phyloP scores from a whole-genome alignment of 306 rosid species.

The Cucumis hystrix region DNA sequence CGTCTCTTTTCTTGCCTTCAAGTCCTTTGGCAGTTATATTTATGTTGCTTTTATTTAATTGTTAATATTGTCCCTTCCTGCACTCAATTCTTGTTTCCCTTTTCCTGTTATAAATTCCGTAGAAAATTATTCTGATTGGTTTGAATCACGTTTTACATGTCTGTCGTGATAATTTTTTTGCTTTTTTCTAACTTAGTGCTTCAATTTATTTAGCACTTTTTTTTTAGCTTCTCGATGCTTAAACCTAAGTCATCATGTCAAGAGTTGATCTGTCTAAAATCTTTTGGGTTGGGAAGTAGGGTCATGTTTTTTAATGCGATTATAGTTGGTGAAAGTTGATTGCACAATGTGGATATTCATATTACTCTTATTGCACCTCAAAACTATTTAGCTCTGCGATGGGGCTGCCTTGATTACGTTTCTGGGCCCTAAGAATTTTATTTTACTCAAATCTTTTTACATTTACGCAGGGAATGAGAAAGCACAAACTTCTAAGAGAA shows the following conservation, averaged over 20 bases:
- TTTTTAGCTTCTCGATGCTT: neutral
- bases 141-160: neutral
- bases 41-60: neutral
- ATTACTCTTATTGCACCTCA: neutral
- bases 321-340: neutral
- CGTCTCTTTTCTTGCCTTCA: neutral
- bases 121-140: neutral
- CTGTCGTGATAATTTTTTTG: neutral
- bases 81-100: neutral
- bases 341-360: neutral
- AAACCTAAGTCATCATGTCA: neutral
- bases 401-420: neutral
- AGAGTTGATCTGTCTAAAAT: neutral
- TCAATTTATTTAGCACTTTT: neutral
- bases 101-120: neutral
- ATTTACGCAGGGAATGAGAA: constrained; percentile 69
- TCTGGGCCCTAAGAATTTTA: neutral
- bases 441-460: neutral
- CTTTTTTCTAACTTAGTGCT: neutral
- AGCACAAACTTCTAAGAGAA: constrained; percentile 81
- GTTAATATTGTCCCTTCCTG: neutral
- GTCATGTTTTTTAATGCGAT: neutral
- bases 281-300: neutral
- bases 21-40: neutral
- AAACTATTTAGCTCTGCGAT: neutral